Conservation (phyloP, 345 rosid genomes). For the Rhizophora mangle region DNA sequence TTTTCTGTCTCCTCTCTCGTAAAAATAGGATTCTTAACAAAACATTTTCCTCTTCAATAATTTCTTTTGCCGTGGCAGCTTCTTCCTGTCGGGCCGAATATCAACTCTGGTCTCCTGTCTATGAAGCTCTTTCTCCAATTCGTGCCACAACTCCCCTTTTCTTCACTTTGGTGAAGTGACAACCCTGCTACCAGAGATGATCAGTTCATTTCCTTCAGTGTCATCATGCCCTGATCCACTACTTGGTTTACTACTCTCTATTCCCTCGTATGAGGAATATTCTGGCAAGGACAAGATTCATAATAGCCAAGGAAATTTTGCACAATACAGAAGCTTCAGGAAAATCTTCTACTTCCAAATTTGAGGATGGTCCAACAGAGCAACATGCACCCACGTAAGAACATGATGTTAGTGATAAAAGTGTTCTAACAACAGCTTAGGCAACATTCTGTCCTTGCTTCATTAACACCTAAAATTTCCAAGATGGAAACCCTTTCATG, state of each 20-base stretch:
- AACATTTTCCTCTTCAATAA: constrained; percentile 57
- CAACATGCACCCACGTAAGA: constrained; percentile 83
- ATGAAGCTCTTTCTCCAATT: constrained; percentile 74
- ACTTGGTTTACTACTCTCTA: constrained; percentile 30
- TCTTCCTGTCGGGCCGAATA: constrained; percentile 59
- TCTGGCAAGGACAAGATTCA: constrained; percentile 29
- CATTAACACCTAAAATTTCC: constrained; percentile 63
- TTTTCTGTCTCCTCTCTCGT: constrained; percentile 37
- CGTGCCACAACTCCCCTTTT: constrained; percentile 77
- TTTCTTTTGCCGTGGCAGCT: constrained; percentile 72
- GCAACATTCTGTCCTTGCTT: constrained; percentile 83
- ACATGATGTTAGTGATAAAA: constrained; percentile 72
- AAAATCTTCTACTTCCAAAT: constrained; percentile 40
- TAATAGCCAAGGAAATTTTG: constrained; percentile 43
- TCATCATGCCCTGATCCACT: constrained; percentile 46
- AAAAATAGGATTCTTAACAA: constrained; percentile 31
- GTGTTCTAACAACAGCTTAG: constrained; percentile 81
- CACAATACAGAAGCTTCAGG: constrained; percentile 45
- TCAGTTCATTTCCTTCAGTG: constrained; percentile 60
- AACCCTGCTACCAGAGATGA: constrained; percentile 41
- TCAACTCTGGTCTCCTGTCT: constrained; percentile 56
- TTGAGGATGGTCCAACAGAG: constrained; percentile 36
- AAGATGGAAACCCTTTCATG: not conserved
- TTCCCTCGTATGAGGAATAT: constrained; percentile 28
- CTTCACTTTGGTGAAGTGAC: constrained; percentile 43